phyloP scores from a whole-genome alignment of 257 asterid genomes.

The Solanum bukasovii region DNA sequence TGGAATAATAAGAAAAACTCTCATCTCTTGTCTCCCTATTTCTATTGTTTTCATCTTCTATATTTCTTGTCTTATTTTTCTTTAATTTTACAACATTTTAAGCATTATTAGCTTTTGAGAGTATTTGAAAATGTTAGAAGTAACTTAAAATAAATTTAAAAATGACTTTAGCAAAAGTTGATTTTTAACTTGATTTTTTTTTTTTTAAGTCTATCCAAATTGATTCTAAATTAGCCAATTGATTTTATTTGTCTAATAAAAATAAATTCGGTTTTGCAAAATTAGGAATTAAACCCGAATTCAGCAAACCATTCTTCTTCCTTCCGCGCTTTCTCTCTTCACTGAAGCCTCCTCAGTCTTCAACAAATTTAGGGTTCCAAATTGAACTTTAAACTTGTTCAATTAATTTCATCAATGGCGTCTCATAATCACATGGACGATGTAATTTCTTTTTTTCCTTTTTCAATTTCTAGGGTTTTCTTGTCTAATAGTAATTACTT shows the following conservation, averaged over 20 bases:
- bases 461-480: not conserved
- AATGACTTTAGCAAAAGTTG: no score
- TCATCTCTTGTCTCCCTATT: no score
- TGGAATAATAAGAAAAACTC: no score
- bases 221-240: not conserved
- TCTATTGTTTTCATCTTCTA: no score
- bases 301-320: not conserved
- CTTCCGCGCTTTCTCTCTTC: not conserved
- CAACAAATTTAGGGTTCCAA: slow-evolving; percentile 14
- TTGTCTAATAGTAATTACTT: not conserved
- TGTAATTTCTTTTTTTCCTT: slow-evolving; percentile 16
- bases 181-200: no score
- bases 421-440: slow-evolving; percentile 50
- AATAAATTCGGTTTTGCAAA: not conserved
- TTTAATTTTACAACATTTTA: no score
- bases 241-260: not conserved
- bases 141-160: no score
- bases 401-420: slow-evolving; percentile 35
- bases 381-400: slow-evolving; percentile 1
- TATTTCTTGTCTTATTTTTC: no score
- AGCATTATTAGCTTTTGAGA: no score
- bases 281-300: not conserved
- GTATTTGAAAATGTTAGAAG: no score
- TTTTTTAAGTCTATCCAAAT: no score
- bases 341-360: not conserved